Evolutionary conservation across 129 eudicot species (phyloP).

Genomic region (Helianthus tuberosus): DNA sequence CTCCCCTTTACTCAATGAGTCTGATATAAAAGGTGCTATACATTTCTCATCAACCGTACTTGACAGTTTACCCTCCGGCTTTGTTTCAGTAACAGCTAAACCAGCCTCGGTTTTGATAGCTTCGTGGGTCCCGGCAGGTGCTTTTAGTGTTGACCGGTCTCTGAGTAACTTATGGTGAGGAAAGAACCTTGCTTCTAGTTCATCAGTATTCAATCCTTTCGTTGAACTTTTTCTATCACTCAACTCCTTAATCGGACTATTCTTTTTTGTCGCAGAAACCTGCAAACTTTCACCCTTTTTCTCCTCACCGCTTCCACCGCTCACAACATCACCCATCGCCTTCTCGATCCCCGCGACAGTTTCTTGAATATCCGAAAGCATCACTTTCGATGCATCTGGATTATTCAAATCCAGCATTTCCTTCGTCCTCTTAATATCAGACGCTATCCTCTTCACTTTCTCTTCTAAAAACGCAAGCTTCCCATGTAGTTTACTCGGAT

Average conservation of each 20-base stretch:
- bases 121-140: constrained; percentile 34
- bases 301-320: constrained; percentile 40
- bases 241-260: constrained; percentile 21
- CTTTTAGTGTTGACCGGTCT: constrained; percentile 54
- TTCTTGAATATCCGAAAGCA: constrained; percentile 82
- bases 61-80: constrained; percentile 24
- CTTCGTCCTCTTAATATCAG: constrained; percentile 88
- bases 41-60: constrained; percentile 17
- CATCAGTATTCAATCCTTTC: constrained; percentile 71
- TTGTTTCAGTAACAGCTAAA: constrained; percentile 29
- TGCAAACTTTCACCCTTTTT: constrained; percentile 11
- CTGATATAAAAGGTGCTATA: constrained; percentile 45
- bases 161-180: constrained; percentile 84
- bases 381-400: constrained; percentile 79
- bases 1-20: constrained; percentile 47
- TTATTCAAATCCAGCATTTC: constrained; percentile 91
- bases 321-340: constrained; percentile 74
- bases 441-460: constrained; percentile 84
- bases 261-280: constrained; percentile 5
- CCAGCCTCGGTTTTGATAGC: background rate
- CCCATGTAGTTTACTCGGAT: constrained; percentile 83
- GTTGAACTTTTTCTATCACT: constrained; percentile 32
- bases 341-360: constrained; percentile 94
- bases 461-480: constrained; percentile 95
- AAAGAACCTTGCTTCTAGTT: constrained; percentile 80